Conservation (phyloP, 208 protist genomes). For the Tritrichomonas foetus region DNA sequence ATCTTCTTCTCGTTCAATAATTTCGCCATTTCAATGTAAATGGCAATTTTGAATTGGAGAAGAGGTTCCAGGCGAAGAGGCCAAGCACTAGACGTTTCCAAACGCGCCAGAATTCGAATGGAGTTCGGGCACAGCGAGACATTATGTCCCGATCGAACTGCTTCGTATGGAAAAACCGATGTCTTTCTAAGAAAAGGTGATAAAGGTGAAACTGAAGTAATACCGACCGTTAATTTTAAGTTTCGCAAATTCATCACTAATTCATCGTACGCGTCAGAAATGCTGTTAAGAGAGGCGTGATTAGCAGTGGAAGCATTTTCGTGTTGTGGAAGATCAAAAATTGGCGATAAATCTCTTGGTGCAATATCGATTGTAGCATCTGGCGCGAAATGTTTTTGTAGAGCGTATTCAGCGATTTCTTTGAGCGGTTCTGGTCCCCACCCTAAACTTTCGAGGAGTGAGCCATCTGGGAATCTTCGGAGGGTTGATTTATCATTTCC, state of each 20-base stretch:
- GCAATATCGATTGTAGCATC: background rate
- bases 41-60: background rate
- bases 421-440: background rate
- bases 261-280: background rate
- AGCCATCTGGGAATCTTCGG: background rate
- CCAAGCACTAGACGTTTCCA: background rate
- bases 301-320: background rate
- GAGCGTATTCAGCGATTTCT: background rate
- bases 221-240: background rate
- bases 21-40: background rate
- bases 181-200: background rate
- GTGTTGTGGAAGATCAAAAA: background rate
- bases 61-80: background rate
- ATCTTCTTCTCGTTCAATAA: background rate
- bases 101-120: background rate
- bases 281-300: background rate
- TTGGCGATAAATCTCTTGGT: background rate
- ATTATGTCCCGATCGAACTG: background rate
- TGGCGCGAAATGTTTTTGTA: background rate
- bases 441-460: background rate
- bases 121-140: background rate
- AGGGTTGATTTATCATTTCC: background rate
- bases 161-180: background rate
- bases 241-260: background rate
- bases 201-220: background rate